These are phyloP conservation scores for Ammopiptanthus mongolicus DNA, from an alignment of 306 rosid genomes.

Conservation along the genomic window DNA sequence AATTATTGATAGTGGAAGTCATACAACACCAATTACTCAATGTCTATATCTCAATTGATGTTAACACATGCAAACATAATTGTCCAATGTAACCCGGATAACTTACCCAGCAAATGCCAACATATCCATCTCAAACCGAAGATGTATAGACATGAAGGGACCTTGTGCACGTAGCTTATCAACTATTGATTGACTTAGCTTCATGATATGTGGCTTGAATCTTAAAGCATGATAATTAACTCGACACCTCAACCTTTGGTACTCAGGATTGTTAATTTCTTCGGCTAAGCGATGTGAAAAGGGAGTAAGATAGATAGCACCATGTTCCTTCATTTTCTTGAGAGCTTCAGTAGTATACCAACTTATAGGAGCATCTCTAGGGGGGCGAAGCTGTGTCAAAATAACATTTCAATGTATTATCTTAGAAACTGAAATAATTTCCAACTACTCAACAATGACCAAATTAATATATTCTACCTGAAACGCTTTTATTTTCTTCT, in stretches of 20 bases:
- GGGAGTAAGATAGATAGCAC: constrained; percentile 94
- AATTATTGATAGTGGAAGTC: background rate
- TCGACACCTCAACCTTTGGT: constrained; percentile 94
- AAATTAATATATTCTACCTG: constrained; percentile 50
- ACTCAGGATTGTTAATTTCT: constrained; percentile 88
- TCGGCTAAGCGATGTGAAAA: constrained; percentile 97
- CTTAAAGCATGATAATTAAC: constrained; percentile 94
- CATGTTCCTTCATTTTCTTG: constrained; percentile 81
- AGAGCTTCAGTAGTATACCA: constrained; percentile 87
- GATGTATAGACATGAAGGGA: constrained; percentile 93
- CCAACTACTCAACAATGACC: background rate
- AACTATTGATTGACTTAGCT: constrained; percentile 82
- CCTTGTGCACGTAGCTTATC: constrained; percentile 92
- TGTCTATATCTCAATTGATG: background rate
- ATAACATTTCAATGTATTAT: constrained; percentile 15
- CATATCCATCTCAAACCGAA: constrained; percentile 99
- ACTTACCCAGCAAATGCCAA: constrained; percentile 97
- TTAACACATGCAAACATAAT: background rate
- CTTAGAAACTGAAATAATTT: constrained; percentile 18
- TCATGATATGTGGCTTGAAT: constrained; percentile 89
- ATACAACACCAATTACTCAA: background rate
- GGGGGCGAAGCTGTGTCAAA: constrained; percentile 73
- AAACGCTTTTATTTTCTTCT: constrained; percentile 83
- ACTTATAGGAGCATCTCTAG: constrained; percentile 83
- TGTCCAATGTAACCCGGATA: constrained; percentile 2